Conservation (phyloP, 768 basidiomycete species). For the Pisolithus tinctorius region DNA sequence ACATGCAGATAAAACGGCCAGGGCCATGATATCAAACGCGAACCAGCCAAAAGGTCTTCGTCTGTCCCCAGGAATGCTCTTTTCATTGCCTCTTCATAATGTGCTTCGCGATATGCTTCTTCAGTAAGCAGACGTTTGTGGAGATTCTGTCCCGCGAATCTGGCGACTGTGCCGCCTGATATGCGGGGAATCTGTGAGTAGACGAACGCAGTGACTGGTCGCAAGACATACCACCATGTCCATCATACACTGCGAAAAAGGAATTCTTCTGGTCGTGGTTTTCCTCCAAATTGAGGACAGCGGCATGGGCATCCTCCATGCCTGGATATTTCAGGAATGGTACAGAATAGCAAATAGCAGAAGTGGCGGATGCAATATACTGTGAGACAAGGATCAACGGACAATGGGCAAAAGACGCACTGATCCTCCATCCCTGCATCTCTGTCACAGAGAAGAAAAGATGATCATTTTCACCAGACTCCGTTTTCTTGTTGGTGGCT, state of each 20-base stretch:
- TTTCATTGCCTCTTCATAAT: constrained; percentile 77
- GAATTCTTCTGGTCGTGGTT: constrained; percentile 45
- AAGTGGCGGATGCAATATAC: neutral
- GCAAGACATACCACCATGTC: constrained; percentile 76
- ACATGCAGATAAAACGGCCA: neutral
- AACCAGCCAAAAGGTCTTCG: constrained; percentile 85
- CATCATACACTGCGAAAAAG: constrained; percentile 97
- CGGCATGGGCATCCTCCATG: constrained; percentile 95
- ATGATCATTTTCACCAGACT: constrained; percentile 62
- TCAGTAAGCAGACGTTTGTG: constrained; percentile 72
- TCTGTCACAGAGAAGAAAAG: constrained; percentile 78
- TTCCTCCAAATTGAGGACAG: constrained; percentile 62
- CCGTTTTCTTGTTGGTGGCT: constrained; percentile 82
- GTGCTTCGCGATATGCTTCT: constrained; percentile 59
- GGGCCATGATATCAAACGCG: constrained; percentile 17
- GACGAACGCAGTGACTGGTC: neutral
- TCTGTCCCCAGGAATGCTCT: constrained; percentile 90
- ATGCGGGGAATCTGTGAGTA: neutral
- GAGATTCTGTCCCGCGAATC: constrained; percentile 78
- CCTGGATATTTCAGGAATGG: constrained; percentile 39
- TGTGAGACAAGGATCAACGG: neutral
- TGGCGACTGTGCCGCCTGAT: constrained; percentile 76
- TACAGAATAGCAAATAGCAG: neutral
- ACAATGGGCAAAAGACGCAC: constrained; percentile 46
- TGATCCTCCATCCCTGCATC: constrained; percentile 99